Conservation (phyloP, 306 rosid genomes). For the Lathyrus sativus region DNA sequence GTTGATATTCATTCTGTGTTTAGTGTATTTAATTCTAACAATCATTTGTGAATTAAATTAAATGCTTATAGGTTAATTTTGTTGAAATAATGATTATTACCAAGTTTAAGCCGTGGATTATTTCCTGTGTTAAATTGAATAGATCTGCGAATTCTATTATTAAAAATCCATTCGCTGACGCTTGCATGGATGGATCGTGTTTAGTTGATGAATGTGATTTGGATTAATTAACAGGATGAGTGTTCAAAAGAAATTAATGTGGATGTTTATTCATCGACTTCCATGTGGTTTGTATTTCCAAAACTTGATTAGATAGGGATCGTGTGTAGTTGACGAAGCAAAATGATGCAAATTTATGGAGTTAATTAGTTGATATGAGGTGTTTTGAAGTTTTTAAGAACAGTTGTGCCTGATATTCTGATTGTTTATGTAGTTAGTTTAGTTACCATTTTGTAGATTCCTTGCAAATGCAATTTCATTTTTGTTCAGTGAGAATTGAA, state of each 20-base stretch:
- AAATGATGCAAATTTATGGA: slow-evolving; percentile 31
- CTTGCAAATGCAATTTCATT: slow-evolving; percentile 8
- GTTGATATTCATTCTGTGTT: slow-evolving; percentile 12
- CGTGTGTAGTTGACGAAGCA: not conserved
- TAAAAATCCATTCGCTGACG: slow-evolving; percentile 5
- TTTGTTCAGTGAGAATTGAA: slow-evolving; percentile 22
- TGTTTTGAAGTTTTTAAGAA: slow-evolving; percentile 18
- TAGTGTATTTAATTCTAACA: slow-evolving; percentile 13
- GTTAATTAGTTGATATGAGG: not conserved
- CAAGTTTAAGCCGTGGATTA: slow-evolving; percentile 13
- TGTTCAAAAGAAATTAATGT: slow-evolving; percentile 22
- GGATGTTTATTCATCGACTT: slow-evolving; percentile 9
- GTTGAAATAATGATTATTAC: slow-evolving; percentile 24
- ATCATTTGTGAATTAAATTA: slow-evolving; percentile 19
- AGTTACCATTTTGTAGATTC: slow-evolving; percentile 24
- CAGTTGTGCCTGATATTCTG: not conserved
- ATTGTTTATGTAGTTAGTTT: slow-evolving; percentile 15
- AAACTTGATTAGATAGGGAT: slow-evolving; percentile 6
- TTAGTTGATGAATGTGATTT: slow-evolving; percentile 9
- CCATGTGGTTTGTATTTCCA: not conserved
- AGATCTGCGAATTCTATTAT: slow-evolving; percentile 31
- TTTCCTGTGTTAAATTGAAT: not conserved
- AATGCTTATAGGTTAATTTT: slow-evolving; percentile 1
- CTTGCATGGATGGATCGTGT: not conserved
- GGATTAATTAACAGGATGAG: slow-evolving; percentile 26